These are phyloP conservation scores for Drechslerella dactyloides DNA, from an alignment of 2,329 filamentous ascomycete species.

Conservation along the genomic window DNA sequence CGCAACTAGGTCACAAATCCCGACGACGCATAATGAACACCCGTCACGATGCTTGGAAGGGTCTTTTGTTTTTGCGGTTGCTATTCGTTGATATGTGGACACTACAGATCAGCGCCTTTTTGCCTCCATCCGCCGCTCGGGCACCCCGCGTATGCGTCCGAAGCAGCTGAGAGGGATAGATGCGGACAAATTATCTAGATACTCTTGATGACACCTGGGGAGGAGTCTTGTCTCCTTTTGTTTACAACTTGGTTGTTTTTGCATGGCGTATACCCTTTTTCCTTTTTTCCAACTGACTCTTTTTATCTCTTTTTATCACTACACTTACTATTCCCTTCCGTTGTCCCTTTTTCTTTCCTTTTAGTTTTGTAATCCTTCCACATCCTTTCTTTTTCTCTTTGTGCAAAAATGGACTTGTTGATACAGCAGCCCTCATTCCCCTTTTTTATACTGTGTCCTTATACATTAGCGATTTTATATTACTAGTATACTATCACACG, in stretches of 20 bases:
- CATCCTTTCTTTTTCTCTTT: slow-evolving; percentile 30
- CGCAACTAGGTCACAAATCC: slow-evolving; percentile 43
- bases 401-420: slow-evolving; percentile 47
- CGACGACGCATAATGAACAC: slow-evolving; percentile 46
- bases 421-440: slow-evolving; percentile 37
- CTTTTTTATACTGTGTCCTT: slow-evolving; percentile 28
- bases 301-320: slow-evolving; percentile 6
- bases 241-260: slow-evolving; percentile 33
- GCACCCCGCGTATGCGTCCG: slow-evolving; percentile 8
- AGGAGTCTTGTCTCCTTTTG: slow-evolving; percentile 26
- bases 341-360: slow-evolving; percentile 17
- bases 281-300: no score
- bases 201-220: slow-evolving; percentile 44
- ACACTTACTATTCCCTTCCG: slow-evolving; percentile 15
- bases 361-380: slow-evolving; percentile 21
- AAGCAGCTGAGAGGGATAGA: slow-evolving; percentile 23
- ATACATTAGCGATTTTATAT: slow-evolving; percentile 50
- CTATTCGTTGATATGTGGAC: slow-evolving; percentile 19
- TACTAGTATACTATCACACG: slow-evolving; percentile 23
- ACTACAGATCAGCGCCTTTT: slow-evolving; percentile 13
- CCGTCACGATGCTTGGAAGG: slow-evolving; percentile 18
- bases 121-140: slow-evolving; percentile 17
- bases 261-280: slow-evolving; percentile 50
- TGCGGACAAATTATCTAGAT: slow-evolving; percentile 38
- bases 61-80: slow-evolving; percentile 25